Conservation (phyloP, 768 basidiomycete genomes). For the Leccinum aurantiacum region DNA sequence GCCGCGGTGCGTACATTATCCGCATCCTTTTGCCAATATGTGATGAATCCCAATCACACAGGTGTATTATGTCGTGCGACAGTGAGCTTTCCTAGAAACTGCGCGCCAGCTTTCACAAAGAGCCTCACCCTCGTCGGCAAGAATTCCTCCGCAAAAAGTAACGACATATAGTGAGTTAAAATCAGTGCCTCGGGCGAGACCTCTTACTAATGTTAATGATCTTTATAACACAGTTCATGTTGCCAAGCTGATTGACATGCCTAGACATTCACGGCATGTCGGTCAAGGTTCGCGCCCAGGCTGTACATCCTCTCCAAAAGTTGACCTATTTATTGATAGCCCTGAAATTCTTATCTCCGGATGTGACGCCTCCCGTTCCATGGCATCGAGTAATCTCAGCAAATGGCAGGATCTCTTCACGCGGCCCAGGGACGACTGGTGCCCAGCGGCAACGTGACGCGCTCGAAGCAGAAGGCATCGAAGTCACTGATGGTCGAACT, state of each 20-base stretch:
- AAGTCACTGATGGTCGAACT: constrained; percentile 56
- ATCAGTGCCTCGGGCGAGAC: constrained; percentile 5
- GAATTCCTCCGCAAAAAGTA: constrained; percentile 64
- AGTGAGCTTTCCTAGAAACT: constrained; percentile 21
- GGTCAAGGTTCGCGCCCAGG: constrained; percentile 62
- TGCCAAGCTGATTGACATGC: constrained; percentile 79
- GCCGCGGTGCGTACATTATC: constrained; percentile 43
- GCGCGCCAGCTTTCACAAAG: background rate
- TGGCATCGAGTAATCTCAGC: constrained; percentile 80
- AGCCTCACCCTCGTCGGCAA: constrained; percentile 9
- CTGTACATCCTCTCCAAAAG: background rate
- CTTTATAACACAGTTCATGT: constrained; percentile 57
- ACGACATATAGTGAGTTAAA: constrained; percentile 66
- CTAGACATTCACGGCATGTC: constrained; percentile 74
- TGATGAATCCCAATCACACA: constrained; percentile 26
- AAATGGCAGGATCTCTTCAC: constrained; percentile 73
- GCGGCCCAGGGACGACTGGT: constrained; percentile 80
- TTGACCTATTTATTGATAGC: constrained; percentile 42
- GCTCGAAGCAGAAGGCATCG: constrained; percentile 79
- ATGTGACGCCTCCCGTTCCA: constrained; percentile 64
- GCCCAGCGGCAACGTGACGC: constrained; percentile 74
- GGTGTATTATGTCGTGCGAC: constrained; percentile 73
- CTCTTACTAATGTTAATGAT: background rate
- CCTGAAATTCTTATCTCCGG: constrained; percentile 69
- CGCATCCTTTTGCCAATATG: background rate